Conservation (phyloP, 495 filamentous ascomycete species). For the Penicillium ucsense region DNA sequence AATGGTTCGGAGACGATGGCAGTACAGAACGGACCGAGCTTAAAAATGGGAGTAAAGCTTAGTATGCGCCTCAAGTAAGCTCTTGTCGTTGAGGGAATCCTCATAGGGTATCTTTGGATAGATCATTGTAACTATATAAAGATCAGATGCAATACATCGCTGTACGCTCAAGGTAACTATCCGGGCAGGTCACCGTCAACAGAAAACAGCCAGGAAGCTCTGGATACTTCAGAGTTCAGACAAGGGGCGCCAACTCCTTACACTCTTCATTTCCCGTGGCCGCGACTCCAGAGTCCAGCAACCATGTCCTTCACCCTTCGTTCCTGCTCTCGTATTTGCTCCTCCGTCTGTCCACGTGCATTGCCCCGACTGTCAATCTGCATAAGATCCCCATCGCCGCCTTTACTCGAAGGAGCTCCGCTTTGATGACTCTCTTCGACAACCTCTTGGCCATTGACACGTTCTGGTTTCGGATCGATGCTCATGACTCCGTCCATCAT, state of each 20-base stretch:
- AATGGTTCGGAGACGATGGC: too few species aligned
- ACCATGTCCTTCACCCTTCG: constrained; percentile 50
- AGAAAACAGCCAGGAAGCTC: not conserved
- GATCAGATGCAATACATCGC: too few species aligned
- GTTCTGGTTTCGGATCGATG: constrained; percentile 48
- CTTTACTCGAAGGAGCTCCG: not conserved
- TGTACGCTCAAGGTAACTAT: too few species aligned
- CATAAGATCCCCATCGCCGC: constrained; percentile 16
- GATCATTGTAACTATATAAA: too few species aligned
- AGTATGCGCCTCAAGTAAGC: too few species aligned
- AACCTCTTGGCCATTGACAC: constrained; percentile 36
- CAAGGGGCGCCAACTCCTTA: too few species aligned
- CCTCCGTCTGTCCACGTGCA: constrained; percentile 53
- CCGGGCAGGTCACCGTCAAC: too few species aligned
- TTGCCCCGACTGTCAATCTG: constrained; percentile 49
- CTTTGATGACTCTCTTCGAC: constrained; percentile 24
- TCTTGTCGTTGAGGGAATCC: too few species aligned
- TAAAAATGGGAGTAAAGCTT: too few species aligned
- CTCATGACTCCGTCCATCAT: constrained; percentile 76
- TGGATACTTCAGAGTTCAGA: too few species aligned
- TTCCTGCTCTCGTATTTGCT: constrained; percentile 54
- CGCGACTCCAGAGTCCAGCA: constrained; percentile 46
- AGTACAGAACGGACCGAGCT: too few species aligned
- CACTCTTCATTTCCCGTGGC: constrained; percentile 17
- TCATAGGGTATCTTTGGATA: too few species aligned